phyloP scores from a whole-genome alignment of 345 rosid species.

The Punica granatum region DNA sequence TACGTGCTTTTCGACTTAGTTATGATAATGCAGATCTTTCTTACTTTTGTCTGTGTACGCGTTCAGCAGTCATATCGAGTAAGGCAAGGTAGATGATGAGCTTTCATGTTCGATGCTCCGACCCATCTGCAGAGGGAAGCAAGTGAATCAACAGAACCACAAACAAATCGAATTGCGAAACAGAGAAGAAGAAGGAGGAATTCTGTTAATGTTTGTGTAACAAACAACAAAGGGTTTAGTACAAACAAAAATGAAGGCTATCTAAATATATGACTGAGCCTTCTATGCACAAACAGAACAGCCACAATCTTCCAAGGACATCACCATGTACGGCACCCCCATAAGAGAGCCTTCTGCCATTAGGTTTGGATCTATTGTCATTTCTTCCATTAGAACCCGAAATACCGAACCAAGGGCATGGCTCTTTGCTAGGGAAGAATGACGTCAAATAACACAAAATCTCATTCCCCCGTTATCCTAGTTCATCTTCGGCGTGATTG shows the following conservation, averaged over 20 bases:
- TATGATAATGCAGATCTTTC: too few species aligned
- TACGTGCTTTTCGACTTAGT: too few species aligned
- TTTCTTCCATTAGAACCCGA: conserved; percentile 16
- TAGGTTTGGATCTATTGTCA: too few species aligned
- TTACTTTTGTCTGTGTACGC: too few species aligned
- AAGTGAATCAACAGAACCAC: background rate
- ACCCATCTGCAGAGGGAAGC: too few species aligned
- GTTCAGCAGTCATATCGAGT: too few species aligned
- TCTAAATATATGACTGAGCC: background rate
- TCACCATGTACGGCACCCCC: background rate
- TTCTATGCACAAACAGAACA: background rate
- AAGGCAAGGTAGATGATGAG: too few species aligned
- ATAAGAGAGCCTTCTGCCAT: background rate
- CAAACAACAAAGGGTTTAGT: background rate
- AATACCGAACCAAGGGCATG: background rate
- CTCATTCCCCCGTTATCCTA: background rate
- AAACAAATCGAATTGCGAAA: background rate
- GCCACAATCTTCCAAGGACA: background rate
- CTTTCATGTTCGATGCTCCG: too few species aligned
- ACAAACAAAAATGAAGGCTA: conserved; percentile 1
- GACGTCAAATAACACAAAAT: background rate
- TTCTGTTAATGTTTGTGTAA: background rate
- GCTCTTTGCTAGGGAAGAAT: background rate
- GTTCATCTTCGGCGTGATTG: background rate
- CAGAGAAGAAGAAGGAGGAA: background rate